These are phyloP conservation scores for Aspergillus pseudoviridinutans DNA, from an alignment of 2,329 filamentous ascomycete species.

Conservation along the genomic window DNA sequence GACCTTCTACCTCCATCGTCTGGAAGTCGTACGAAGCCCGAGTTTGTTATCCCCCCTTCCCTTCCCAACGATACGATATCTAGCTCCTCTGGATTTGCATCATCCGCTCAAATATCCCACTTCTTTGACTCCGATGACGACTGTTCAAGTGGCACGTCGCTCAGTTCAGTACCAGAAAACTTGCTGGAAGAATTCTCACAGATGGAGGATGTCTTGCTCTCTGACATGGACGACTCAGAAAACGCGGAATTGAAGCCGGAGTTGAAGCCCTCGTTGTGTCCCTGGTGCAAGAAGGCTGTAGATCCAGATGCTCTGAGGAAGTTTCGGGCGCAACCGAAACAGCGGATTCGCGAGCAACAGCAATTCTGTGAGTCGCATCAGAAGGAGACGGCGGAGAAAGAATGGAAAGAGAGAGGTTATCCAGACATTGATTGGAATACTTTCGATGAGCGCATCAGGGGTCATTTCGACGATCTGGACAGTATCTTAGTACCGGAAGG, in stretches of 20 bases:
- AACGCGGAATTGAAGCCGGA: slow-evolving; percentile 5
- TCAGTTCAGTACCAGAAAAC: slow-evolving; percentile 26
- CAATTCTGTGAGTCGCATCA: slow-evolving; percentile 64
- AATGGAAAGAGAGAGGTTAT: slow-evolving; percentile 56
- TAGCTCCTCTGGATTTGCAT: slow-evolving; percentile 26
- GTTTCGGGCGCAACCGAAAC: slow-evolving; percentile 41
- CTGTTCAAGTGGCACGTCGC: slow-evolving; percentile 26
- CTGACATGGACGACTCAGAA: slow-evolving; percentile 7
- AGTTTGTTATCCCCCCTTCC: slow-evolving; percentile 25
- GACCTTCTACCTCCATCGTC: slow-evolving; percentile 10
- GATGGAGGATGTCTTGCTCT: slow-evolving; percentile 11
- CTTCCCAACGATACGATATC: slow-evolving; percentile 21
- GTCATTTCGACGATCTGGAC: slow-evolving; percentile 55
- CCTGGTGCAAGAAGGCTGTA: slow-evolving; percentile 63
- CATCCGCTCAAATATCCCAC: slow-evolving; percentile 16
- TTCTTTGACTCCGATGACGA: slow-evolving; percentile 24
- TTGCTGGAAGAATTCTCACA: slow-evolving; percentile 16
- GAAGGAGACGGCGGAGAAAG: slow-evolving; percentile 48
- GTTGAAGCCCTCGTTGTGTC: slow-evolving; percentile 48
- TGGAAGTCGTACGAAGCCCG: slow-evolving; percentile 5
- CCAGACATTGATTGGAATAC: slow-evolving; percentile 66
- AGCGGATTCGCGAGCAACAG: slow-evolving; percentile 33
- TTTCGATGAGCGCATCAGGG: slow-evolving; percentile 56
- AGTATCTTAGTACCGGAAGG: slow-evolving; percentile 52
- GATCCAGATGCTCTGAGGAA: slow-evolving; percentile 52